A percentile compares a stretch with the other conserved stretches of the same genome.
Evolutionary conservation across 2,329 filamentous ascomycete genomes (phyloP).

Genomic region (Arachnomyces sp.): DNA sequence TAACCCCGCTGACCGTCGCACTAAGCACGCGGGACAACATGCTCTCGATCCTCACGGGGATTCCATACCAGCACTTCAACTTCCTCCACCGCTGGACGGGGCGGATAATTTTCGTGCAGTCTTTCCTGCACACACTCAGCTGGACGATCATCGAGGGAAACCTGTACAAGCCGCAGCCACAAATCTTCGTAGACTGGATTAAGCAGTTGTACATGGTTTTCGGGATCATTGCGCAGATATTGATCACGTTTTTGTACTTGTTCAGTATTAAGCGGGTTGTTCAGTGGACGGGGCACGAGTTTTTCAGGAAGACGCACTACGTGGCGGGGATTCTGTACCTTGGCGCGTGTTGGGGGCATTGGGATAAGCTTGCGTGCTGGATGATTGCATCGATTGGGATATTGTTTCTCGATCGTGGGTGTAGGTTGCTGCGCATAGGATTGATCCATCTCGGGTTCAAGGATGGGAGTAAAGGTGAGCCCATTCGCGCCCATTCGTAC

Average conservation of each 20-base stretch:
- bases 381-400: constrained; percentile 58
- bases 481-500: too few relatives aligned
- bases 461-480: constrained; percentile 22
- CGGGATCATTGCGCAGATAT: constrained; percentile 59
- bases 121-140: constrained; percentile 58
- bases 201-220: constrained; percentile 61
- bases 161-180: constrained; percentile 65
- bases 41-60: constrained; percentile 59
- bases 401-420: constrained; percentile 56
- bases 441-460: constrained; percentile 54
- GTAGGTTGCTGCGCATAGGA: constrained; percentile 50
- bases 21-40: constrained; percentile 62
- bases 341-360: constrained; percentile 68
- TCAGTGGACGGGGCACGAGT: constrained; percentile 62
- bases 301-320: constrained; percentile 68
- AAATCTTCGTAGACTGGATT: constrained; percentile 49
- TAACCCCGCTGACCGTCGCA: constrained; percentile 62
- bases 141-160: constrained; percentile 60
- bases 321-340: constrained; percentile 65
- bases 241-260: constrained; percentile 54
- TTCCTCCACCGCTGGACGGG: constrained; percentile 71
- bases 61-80: constrained; percentile 69
- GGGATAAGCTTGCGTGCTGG: constrained; percentile 59
- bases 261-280: constrained; percentile 55
- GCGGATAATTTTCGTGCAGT: constrained; percentile 62